These are phyloP conservation scores for Rubroboletus satanas DNA, from an alignment of 768 basidiomycete genomes.

Conservation along the genomic window DNA sequence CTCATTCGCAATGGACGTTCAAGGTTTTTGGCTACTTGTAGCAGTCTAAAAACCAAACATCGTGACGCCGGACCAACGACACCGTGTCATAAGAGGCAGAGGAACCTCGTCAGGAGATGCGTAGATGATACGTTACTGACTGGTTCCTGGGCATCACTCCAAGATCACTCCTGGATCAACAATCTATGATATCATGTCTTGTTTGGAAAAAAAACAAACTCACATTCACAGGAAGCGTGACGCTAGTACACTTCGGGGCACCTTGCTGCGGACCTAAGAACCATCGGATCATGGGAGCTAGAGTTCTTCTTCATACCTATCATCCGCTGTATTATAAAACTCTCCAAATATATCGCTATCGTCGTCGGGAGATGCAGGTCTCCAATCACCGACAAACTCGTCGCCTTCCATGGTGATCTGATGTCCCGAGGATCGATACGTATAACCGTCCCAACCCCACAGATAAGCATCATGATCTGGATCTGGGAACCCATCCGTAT, in stretches of 20 bases:
- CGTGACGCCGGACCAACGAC: conserved; percentile 20
- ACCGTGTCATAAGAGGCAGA: conserved; percentile 13
- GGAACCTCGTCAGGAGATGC: not conserved
- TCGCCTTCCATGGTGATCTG: conserved; percentile 20
- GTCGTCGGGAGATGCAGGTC: conserved; percentile 35
- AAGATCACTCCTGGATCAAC: not conserved
- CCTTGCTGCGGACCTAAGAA: not conserved
- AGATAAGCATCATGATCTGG: conserved; percentile 21
- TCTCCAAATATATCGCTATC: conserved; percentile 12
- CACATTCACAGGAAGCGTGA: conserved; percentile 6
- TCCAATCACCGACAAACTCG: conserved; percentile 46
- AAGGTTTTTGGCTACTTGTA: not conserved
- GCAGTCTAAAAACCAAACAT: conserved; percentile 1
- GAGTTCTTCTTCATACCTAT: conserved; percentile 32
- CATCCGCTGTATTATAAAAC: conserved; percentile 12
- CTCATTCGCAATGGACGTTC: not conserved
- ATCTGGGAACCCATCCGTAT: conserved; percentile 15
- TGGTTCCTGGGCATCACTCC: conserved; percentile 2
- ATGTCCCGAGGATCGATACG: conserved; percentile 6
- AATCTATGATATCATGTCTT: not conserved
- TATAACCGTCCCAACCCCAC: conserved; percentile 10
- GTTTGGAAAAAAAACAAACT: conserved; percentile 2
- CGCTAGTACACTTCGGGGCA: not conserved
- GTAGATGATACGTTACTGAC: not conserved
- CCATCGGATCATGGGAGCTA: conserved; percentile 12